Conservation (phyloP, 441 rosid species). For the Adansonia grandidieri region DNA sequence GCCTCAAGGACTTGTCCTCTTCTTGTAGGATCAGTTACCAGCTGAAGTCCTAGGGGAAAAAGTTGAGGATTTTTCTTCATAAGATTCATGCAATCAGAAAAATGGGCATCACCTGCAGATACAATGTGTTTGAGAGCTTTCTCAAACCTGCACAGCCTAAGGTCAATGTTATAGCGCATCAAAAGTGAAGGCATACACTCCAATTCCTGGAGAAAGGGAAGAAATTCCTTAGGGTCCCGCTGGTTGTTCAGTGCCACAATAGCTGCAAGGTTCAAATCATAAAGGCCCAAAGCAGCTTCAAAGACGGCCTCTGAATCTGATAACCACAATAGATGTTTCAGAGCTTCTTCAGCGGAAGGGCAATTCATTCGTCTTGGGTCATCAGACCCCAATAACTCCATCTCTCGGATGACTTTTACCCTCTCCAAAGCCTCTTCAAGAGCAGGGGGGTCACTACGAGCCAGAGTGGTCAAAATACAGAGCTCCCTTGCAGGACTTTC, state of each 20-base stretch:
- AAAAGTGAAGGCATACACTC: constrained; percentile 65
- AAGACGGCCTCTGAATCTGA: constrained; percentile 85
- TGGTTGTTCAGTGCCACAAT: constrained; percentile 95
- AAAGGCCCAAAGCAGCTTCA: constrained; percentile 93
- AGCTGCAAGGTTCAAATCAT: constrained; percentile 96
- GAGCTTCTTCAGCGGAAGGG: constrained; percentile 94
- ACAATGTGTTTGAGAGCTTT: constrained; percentile 85
- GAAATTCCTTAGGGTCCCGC: constrained; percentile 96
- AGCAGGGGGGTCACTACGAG: constrained; percentile 89
- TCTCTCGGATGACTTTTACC: constrained; percentile 82
- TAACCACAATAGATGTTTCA: constrained; percentile 93
- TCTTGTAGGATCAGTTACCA: constrained; percentile 64
- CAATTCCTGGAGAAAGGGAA: constrained; percentile 90
- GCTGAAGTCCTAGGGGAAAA: constrained; percentile 77
- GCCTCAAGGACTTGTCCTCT: constrained; percentile 74
- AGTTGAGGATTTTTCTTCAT: constrained; percentile 80
- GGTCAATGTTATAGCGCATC: constrained; percentile 84
- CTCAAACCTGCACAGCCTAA: constrained; percentile 72
- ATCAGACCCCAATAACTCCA: constrained; percentile 69
- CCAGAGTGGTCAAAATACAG: constrained; percentile 90
- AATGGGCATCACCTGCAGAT: constrained; percentile 75
- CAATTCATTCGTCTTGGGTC: constrained; percentile 54
- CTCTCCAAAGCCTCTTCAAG: constrained; percentile 86
- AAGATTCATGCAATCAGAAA: constrained; percentile 71
- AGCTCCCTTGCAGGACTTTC: constrained; percentile 93